These are phyloP conservation scores for Diutina scorzettiae DNA, from an alignment of 1,139 yeast species.

Conservation along the genomic window DNA sequence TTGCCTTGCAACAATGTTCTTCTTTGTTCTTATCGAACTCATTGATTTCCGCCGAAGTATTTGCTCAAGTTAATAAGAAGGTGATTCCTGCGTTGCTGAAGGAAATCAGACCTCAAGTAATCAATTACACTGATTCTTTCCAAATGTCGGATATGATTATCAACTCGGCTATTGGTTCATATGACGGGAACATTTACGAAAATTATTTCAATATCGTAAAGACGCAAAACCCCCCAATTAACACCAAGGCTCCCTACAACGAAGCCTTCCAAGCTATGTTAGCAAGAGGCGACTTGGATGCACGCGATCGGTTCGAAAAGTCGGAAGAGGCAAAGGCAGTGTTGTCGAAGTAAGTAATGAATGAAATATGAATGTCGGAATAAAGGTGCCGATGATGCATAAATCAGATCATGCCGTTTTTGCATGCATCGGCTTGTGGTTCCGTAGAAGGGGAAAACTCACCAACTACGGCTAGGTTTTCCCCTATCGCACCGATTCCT, in stretches of 20 bases:
- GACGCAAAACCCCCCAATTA: conserved; percentile 38
- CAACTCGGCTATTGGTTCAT: conserved; percentile 76
- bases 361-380: not conserved
- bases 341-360: conserved; percentile 15
- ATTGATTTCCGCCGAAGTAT: conserved; percentile 23
- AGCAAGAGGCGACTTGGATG: conserved; percentile 25
- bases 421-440: too few species aligned
- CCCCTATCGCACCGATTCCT: too few species aligned
- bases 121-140: conserved; percentile 84
- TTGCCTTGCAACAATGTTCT: conserved; percentile 26
- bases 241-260: conserved; percentile 52
- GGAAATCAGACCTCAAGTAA: conserved; percentile 54
- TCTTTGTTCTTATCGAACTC: conserved; percentile 30
- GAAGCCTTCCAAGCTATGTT: conserved; percentile 25
- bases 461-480: too few species aligned
- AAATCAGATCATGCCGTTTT: too few species aligned
- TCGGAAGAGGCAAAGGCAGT: conserved; percentile 17
- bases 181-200: conserved; percentile 78
- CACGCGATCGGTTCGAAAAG: conserved; percentile 30
- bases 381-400: too few species aligned
- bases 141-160: conserved; percentile 74
- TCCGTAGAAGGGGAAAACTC: too few species aligned
- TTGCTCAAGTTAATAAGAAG: conserved; percentile 20
- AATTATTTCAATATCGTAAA: conserved; percentile 51
- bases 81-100: conserved; percentile 24